Percentiles rank a stretch among this genome's conserved stretches.
Conservation (phyloP, 2,329 filamentous ascomycete species). For the Eutypella sp. region DNA sequence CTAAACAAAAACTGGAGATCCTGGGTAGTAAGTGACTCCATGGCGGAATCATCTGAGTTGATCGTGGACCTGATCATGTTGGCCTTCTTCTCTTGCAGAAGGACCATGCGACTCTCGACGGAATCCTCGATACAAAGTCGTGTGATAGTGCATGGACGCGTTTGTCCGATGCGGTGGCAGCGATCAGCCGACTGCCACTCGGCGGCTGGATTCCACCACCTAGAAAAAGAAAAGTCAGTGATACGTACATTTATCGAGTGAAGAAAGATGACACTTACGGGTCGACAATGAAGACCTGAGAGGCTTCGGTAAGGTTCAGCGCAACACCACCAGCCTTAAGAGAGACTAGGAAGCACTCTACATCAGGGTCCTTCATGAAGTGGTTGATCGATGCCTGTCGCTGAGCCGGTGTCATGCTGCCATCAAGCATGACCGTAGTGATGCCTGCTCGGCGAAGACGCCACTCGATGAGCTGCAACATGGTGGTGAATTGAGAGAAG, state of each 20-base stretch:
- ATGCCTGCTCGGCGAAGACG: slow-evolving; percentile 93
- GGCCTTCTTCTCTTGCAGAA: slow-evolving; percentile 97
- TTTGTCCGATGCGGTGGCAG: slow-evolving; percentile 92
- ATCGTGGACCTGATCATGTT: slow-evolving; percentile 97
- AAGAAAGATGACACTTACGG: slow-evolving; percentile 66
- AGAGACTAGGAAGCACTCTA: slow-evolving; percentile 94
- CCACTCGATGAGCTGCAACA: slow-evolving; percentile 97
- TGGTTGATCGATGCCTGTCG: slow-evolving; percentile 91
- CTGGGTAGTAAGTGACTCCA: slow-evolving; percentile 84
- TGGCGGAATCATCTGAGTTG: slow-evolving; percentile 84
- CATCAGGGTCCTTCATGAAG: slow-evolving; percentile 92
- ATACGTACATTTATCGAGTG: no score
- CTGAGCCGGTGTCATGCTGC: slow-evolving; percentile 92
- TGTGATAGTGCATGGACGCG: slow-evolving; percentile 88
- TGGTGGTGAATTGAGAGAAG: slow-evolving; percentile 94
- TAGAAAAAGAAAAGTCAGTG: slow-evolving; percentile 26
- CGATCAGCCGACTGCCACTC: slow-evolving; percentile 97
- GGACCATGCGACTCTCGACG: slow-evolving; percentile 91
- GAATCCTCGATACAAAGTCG: slow-evolving; percentile 95
- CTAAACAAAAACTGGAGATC: slow-evolving; percentile 97
- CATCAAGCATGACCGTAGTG: slow-evolving; percentile 96
- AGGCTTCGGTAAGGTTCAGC: slow-evolving; percentile 91
- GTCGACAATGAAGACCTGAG: slow-evolving; percentile 91
- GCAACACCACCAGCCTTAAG: slow-evolving; percentile 95
- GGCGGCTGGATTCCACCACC: slow-evolving; percentile 99